A percentile compares a stretch with the other conserved stretches of the same genome.
These are phyloP conservation scores for Sarocladium oryzae DNA, from an alignment of 2,329 filamentous ascomycete species.

Conservation along the genomic window DNA sequence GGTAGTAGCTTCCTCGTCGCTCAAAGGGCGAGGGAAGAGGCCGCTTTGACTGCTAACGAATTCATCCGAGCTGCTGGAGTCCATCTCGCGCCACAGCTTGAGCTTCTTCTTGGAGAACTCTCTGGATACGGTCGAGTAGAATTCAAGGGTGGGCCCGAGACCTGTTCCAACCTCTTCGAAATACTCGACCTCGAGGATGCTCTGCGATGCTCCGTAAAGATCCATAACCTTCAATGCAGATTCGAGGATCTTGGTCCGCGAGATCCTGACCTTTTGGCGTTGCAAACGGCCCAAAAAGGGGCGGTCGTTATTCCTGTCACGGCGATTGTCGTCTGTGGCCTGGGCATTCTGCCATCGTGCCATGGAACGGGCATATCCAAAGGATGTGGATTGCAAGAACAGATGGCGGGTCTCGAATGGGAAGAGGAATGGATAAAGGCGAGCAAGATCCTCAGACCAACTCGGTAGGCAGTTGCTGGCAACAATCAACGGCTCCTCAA, in stretches of 20 bases:
- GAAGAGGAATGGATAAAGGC: conserved; percentile 93
- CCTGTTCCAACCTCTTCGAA: conserved; percentile 98
- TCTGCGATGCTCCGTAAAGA: conserved; percentile 92
- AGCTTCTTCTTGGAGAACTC: conserved; percentile 97
- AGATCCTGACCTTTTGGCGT: conserved; percentile 96
- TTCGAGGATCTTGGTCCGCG: conserved; percentile 87
- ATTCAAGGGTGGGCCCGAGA: conserved; percentile 89
- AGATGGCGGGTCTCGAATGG: conserved; percentile 96
- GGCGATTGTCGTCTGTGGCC: conserved; percentile 69
- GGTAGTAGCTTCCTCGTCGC: conserved; percentile 63
- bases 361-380: conserved; percentile 97
- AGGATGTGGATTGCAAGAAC: conserved; percentile 96
- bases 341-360: conserved; percentile 93
- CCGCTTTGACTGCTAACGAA: conserved; percentile 81
- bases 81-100: conserved; percentile 92
- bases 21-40: conserved; percentile 87
- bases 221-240: conserved; percentile 99
- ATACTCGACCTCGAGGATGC: conserved; percentile 94
- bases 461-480: conserved; percentile 92
- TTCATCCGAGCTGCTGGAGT: conserved; percentile 64
- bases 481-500: conserved; percentile 94
- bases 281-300: conserved; percentile 88
- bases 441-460: conserved; percentile 93
- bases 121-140: conserved; percentile 94
- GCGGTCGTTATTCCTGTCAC: conserved; percentile 81